Evolutionary conservation across 2,329 filamentous ascomycete genomes (phyloP), one percentile per base, ranked within the genome.

Genomic region (Bipolaris oryzae): DNA sequence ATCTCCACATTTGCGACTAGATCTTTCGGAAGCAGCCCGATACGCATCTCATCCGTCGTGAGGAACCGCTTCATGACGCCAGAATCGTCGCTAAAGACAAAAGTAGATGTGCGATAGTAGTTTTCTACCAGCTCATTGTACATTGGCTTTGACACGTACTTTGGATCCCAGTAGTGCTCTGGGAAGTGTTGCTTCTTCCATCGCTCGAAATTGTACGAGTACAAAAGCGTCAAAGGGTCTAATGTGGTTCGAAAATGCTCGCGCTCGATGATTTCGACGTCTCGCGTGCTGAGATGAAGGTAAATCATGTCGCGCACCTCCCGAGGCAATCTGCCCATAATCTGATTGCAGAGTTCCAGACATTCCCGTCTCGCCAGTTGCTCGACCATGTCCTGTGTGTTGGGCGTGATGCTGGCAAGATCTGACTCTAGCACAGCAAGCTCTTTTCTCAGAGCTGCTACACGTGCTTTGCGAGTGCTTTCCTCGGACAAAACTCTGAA

Each of bases 231-330:
- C 11, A 55, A 16, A 4, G 64, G 64, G 21, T 68, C 64, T 7
- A 56, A 34, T 9, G 62, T 67, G 11, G 61, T 60, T 23, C 64
- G 59, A 38, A 64, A 68, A 50, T 67, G 61, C 31, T 66, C 61
- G 43, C 63, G 61, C 20, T 62, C 58, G 16, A 68, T 64, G 21
- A 50, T 43, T 23, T 64, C 57, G 31, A 50, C 25, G 7, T 23
- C 16, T 4, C 53, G 54, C 3, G 52, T 60, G n/a, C 51, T 61
- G 23, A 68, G 59, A 13, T 66, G 52, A 1, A 51, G 25, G 35
- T 60, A 66, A 3, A 68, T 58, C 60, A 66, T 67, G n/a, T 68
- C 63, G 7, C 65, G 63, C 2, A 66, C 33, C 33, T 66, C 63
- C 9, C 61, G 55, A 1, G 63, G 63, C 5, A 66, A n/a, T n/a